Conservation (phyloP, 1,284 basidiomycete genomes). For the Wallemia mellicola region DNA sequence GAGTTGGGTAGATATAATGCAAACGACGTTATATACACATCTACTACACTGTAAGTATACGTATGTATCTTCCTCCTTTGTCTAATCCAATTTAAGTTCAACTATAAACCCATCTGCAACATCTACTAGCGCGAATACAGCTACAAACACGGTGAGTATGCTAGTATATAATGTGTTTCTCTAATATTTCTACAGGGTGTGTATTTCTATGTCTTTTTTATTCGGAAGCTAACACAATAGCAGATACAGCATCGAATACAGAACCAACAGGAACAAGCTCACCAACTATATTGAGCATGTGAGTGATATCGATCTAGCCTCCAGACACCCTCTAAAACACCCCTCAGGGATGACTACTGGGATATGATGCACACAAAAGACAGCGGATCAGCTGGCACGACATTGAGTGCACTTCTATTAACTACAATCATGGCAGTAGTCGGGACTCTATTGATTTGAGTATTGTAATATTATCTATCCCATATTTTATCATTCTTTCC, state of each 20-base stretch:
- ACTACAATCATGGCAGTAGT: neutral
- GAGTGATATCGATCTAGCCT: neutral
- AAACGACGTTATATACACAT: neutral
- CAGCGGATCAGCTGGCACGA: neutral
- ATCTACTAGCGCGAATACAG: too few relatives aligned
- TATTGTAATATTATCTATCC: neutral
- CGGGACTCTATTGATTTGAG: neutral
- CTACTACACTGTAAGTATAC: neutral
- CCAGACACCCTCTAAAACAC: neutral
- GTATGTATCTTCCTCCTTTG: neutral
- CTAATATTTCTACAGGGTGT: too few relatives aligned
- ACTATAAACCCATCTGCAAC: neutral
- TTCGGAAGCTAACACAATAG: neutral
- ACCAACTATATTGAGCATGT: neutral
- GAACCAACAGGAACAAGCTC: neutral
- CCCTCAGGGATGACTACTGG: neutral
- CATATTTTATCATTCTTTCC: neutral
- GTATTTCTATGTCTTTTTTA: too few relatives aligned
- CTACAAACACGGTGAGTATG: too few relatives aligned
- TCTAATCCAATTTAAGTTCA: neutral
- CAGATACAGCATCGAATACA: neutral
- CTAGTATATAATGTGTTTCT: too few relatives aligned
- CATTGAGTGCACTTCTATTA: too few relatives aligned
- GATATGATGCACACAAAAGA: neutral
- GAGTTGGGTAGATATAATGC: neutral